A percentile compares a stretch with the other conserved stretches of the same genome.
Evolutionary conservation across 1,284 basidiomycete species (phyloP).

Genomic region (Fomes fomentarius): DNA sequence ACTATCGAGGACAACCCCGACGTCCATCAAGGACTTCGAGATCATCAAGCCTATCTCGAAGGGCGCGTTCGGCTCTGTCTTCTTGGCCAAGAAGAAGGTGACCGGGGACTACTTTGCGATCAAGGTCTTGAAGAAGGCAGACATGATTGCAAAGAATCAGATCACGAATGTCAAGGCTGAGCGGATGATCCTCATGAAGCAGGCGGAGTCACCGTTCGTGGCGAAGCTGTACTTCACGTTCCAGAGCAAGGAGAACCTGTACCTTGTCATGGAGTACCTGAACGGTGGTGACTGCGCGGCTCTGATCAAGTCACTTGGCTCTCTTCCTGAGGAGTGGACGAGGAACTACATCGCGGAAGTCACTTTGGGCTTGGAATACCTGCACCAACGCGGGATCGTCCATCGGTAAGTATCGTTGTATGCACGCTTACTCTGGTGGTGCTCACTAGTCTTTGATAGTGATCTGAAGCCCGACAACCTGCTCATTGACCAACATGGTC

Average conservation of each 20-base stretch:
- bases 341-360: conserved; percentile 97
- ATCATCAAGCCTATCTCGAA: conserved; percentile 99
- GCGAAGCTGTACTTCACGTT: conserved; percentile 99
- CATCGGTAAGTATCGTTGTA: conserved; percentile 78
- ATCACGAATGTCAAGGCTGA: conserved; percentile 99
- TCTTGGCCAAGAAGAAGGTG: conserved; percentile 95
- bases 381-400: conserved; percentile 93
- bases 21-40: conserved; percentile 99
- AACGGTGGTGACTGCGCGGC: conserved; percentile 98
- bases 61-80: conserved; percentile 98
- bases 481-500: conserved; percentile 94
- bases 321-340: conserved; percentile 95
- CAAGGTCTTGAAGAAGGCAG: conserved; percentile 98
- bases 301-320: conserved; percentile 94
- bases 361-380: conserved; percentile 91
- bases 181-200: conserved; percentile 99
- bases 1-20: conserved; percentile 77
- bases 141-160: conserved; percentile 99
- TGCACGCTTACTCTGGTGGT: neutral
- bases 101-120: conserved; percentile 99
- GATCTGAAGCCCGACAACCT: conserved; percentile 99
- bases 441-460: conserved; percentile 45
- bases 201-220: conserved; percentile 99
- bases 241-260: conserved; percentile 98
- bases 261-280: conserved; percentile 98